Evolutionary conservation across 202 grass and related monocot species (phyloP), one percentile per base, ranked within the genome.

Genomic region (Zoysia matrella): DNA sequence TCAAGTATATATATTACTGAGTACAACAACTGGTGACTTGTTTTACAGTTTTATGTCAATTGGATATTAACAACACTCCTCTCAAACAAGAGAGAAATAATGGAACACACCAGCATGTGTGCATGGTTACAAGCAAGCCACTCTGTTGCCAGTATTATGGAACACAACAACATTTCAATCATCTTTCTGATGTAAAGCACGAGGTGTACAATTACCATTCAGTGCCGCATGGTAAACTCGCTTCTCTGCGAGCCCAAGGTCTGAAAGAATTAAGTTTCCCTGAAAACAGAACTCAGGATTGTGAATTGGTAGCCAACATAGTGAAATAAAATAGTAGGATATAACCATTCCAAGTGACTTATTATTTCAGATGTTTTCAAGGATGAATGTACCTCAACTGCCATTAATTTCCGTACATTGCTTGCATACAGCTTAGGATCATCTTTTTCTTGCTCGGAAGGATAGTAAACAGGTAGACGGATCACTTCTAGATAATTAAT

Each of bases 181-280:
- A 90, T 93, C 86, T 95, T 98, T 98, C 88, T 88, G 86, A 89
- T 90, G 95, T 93, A 91, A 93, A 84, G 85, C 78, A 82, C 78
- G 89, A 91, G 94, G 89, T 73, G 86, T 74, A 85, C 92, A 88
- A 88, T 93, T 98, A 95, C 95, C 95, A 93, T 95, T 95, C 90
- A 98, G 69, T 69, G 91, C 87, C 3, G 82, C 74, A 91, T 93
- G 95, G 80, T 98, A 98, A 67, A 91, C 87, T 64, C 95, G 82
- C 77, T 98, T 98, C 76, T 98, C 95, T 4, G 88, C 86, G 22
- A 98, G 66, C 77, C 95, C 95, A 78, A 95, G 84, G 67, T 93
- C 92, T 73, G 92, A 98, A 88, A 98, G 88, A 72, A 88, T 67
- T 69, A 98, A 86, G 81, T 90, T 88, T 8, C 90, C 95, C 95